phyloP scores from a whole-genome alignment of 306 rosid genomes.

The Alnus rubra region DNA sequence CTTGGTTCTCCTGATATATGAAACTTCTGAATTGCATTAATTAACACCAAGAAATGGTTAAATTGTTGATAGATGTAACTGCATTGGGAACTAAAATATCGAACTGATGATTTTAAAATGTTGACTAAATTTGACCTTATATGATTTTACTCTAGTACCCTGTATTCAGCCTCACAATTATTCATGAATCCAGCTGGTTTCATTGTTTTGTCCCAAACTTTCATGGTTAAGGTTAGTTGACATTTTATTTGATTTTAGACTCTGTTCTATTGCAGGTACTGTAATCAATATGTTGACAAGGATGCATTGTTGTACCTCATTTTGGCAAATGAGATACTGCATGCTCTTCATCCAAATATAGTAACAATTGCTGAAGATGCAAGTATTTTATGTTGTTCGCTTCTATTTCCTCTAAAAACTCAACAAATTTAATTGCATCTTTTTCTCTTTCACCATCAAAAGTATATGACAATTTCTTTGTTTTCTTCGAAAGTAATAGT shows the following conservation, averaged over 20 bases:
- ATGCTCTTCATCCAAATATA: constrained; percentile 71
- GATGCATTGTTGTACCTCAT: constrained; percentile 84
- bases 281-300: constrained; percentile 94
- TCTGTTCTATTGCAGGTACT: constrained; percentile 60
- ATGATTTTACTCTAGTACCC: background rate
- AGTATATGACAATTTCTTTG: background rate
- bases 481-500: background rate
- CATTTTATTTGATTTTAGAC: constrained; percentile 5
- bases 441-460: background rate
- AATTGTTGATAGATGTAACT: background rate
- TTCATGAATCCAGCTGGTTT: background rate
- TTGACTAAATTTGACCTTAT: background rate
- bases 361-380: constrained; percentile 94
- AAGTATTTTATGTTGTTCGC: constrained; percentile 36
- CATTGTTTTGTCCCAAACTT: background rate
- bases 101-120: background rate
- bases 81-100: background rate
- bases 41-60: background rate
- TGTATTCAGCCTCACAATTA: constrained; percentile 1
- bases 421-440: background rate
- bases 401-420: background rate
- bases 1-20: background rate
- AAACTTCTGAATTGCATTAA: background rate
- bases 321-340: constrained; percentile 86
- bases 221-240: background rate